Base-by-base conservation (phyloP, 306 rosid genomes). In the Lablab purpureus region DNA sequence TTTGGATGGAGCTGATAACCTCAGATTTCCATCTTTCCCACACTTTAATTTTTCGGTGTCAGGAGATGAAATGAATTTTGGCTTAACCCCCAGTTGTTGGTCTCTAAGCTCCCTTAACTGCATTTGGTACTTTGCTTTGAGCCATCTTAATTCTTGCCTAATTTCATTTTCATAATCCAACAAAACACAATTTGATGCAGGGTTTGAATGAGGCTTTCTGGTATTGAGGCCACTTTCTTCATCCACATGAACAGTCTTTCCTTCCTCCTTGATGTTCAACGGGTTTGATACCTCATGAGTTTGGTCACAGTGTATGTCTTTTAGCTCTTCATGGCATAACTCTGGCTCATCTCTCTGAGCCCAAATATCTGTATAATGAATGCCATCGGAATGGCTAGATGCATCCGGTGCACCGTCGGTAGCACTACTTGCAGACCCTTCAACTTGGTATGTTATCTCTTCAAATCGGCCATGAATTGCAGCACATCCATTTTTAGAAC, bases 81-180 rank as follows among this genome's bases (percentile, higher is more conserved):
- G 67, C 73, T 79, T 84, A 18, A 70, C 89, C 56, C 88, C 86
- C 32, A 93, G 77, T 60, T 91, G 96, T 41, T 87, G 96, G 82
- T 89, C 89, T 82, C 88, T 90, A n/a, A 89, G 85, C 90, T 87
- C 99, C 76, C 97, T 88, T 84, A 91, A 52, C 88, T 96, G 98
- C 88, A 93, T 78, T 84, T 96, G 98, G 85, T 91, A 96, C 78
- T 86, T 96, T 64, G 97, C 99, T 86, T 91, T 96, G 80, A 96
- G 98, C 99, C 99, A 96, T 88, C 98, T 88, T 10, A 96, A 78
- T 86, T 96, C 99, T 85, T 96, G 99, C 73, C 98, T 88, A 51
- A 96, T 91, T 69, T 93, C 97, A 63, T 96, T 96, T 81, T 90
- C 98, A 46, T 62, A 74, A 78, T 89, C 97, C 67, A 81, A 40